phyloP scores from a whole-genome alignment of 495 filamentous ascomycete genomes.

The Podospora sp. region DNA sequence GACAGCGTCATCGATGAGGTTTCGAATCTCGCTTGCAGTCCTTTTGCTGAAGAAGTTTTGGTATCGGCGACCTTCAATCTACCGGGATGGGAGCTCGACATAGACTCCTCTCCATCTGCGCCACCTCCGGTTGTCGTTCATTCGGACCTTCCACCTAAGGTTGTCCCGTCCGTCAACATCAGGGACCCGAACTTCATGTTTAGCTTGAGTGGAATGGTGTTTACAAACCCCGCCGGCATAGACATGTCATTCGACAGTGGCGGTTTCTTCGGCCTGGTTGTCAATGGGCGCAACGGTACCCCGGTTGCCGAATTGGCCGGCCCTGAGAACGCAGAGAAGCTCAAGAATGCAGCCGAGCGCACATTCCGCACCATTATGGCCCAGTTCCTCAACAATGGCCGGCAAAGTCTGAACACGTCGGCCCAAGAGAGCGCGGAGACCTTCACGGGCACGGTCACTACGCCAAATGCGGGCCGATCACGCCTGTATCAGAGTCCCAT shows the following conservation, averaged over 20 bases:
- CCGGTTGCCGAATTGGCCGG: background rate
- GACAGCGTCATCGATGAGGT: background rate
- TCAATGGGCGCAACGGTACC: slow-evolving; percentile 1
- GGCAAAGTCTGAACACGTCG: background rate
- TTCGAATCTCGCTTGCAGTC: background rate
- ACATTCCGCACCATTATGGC: background rate
- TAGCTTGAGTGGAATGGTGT: background rate
- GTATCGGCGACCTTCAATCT: background rate
- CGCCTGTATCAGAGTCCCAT: background rate
- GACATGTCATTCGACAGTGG: background rate
- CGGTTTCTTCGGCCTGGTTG: background rate
- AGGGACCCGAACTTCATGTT: background rate
- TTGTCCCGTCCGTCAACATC: background rate
- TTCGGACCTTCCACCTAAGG: background rate
- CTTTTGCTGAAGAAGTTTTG: background rate
- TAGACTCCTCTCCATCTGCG: background rate
- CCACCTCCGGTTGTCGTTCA: background rate
- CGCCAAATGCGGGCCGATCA: background rate
- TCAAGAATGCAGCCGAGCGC: background rate
- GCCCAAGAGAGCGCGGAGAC: background rate
- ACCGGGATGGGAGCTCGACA: slow-evolving; percentile 1
- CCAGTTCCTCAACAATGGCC: background rate
- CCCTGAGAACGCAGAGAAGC: background rate
- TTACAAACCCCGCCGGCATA: background rate
- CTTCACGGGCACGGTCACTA: background rate